These are phyloP conservation scores for Pythium brachiatum DNA, from an alignment of 352 stramenopile genomes.

Conservation along the genomic window DNA sequence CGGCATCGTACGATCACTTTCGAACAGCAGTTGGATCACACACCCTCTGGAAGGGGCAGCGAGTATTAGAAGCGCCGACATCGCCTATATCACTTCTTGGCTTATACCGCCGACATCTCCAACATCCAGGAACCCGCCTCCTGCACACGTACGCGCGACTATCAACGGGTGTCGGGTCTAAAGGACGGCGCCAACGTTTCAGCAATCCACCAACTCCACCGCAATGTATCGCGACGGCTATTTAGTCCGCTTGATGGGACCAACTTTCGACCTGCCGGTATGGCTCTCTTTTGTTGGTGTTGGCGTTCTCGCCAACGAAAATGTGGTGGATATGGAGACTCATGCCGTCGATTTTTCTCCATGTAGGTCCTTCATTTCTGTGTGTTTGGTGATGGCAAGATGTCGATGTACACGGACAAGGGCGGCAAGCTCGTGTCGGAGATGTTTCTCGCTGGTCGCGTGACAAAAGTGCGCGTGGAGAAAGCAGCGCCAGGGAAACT, in stretches of 20 bases:
- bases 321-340: background rate
- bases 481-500: conserved; percentile 58
- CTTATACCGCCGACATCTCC: no score
- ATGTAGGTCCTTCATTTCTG: conserved; percentile 62
- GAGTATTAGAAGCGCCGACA: background rate
- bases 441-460: conserved; percentile 60
- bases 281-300: conserved; percentile 4
- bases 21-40: background rate
- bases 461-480: conserved; percentile 79
- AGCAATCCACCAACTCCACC: background rate
- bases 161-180: no score
- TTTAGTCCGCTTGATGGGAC: conserved; percentile 58
- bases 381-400: conserved; percentile 72
- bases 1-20: background rate
- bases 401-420: conserved; percentile 76
- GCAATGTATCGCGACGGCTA: conserved; percentile 82
- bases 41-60: background rate
- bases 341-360: background rate
- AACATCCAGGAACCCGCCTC: no score
- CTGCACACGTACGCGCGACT: no score
- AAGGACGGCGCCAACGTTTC: background rate
- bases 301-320: background rate
- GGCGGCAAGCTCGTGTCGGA: conserved; percentile 59
- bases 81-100: background rate
- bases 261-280: conserved; percentile 53